phyloP scores from a whole-genome alignment of 2,329 filamentous ascomycete species.

The Dryadomyces quercus-mongolicae region DNA sequence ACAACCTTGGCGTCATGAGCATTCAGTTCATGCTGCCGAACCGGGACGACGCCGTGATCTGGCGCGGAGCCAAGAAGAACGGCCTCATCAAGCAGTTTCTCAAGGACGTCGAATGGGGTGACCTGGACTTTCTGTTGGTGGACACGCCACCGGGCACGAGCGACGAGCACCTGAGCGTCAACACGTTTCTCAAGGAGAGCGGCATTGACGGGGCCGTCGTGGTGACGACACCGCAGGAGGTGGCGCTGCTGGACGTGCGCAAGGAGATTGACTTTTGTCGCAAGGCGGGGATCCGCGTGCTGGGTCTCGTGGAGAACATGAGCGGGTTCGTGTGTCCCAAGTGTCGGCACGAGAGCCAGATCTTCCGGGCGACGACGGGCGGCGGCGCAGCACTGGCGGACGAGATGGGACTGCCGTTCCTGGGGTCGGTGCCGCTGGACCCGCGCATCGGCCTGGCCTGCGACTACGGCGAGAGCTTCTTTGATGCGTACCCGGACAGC shows the following conservation, averaged over 20 bases:
- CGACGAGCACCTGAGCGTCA: conserved; percentile 91
- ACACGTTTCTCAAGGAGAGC: conserved; percentile 78
- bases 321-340: conserved; percentile 91
- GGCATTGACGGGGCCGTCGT: conserved; percentile 90
- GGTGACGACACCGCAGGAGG: conserved; percentile 91
- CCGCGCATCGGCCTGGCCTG: conserved; percentile 92
- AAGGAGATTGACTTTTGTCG: conserved; percentile 97
- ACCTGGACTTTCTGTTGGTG: conserved; percentile 83
- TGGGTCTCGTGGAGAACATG: conserved; percentile 97
- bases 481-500: conserved; percentile 86
- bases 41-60: conserved; percentile 90
- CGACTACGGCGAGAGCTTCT: conserved; percentile 94
- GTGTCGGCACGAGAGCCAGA: conserved; percentile 70
- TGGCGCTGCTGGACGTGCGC: conserved; percentile 79
- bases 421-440: conserved; percentile 84
- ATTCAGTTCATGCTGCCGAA: conserved; percentile 97
- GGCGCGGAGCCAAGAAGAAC: conserved; percentile 97
- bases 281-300: conserved; percentile 79
- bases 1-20: conserved; percentile 92
- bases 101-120: conserved; percentile 96
- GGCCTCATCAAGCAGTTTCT: conserved; percentile 95
- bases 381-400: conserved; percentile 69
- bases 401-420: conserved; percentile 78
- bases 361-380: conserved; percentile 85
- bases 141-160: conserved; percentile 93